Conservation (phyloP, 371 early-diverging fungal genomes). For the Phascolomyces articulosus region DNA sequence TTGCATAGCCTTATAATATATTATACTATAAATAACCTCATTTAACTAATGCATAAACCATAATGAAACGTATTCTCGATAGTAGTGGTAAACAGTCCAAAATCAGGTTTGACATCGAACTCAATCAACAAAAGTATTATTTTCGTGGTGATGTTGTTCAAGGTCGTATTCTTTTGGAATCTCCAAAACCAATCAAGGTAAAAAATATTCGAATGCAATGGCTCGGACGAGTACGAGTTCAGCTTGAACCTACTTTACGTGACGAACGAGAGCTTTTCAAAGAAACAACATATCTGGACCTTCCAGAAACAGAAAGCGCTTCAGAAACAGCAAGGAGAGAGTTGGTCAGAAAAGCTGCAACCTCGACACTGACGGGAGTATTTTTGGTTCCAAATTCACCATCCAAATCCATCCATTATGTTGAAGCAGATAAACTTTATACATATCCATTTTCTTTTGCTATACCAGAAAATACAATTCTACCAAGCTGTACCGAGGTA, state of each 20-base stretch:
- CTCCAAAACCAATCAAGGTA: conserved; percentile 17
- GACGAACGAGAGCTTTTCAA: conserved; percentile 18
- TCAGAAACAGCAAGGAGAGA: not conserved
- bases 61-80: conserved; percentile 16
- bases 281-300: conserved; percentile 10
- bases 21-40: no score
- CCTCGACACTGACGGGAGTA: not conserved
- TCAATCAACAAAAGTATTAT: conserved; percentile 21
- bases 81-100: conserved; percentile 10
- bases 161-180: conserved; percentile 10
- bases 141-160: conserved; percentile 18
- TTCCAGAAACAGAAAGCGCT: conserved; percentile 1
- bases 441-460: conserved; percentile 22
- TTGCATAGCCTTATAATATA: not conserved
- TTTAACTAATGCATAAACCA: not conserved
- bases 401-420: not conserved
- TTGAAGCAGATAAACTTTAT: conserved; percentile 22
- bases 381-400: conserved; percentile 3
- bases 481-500: conserved; percentile 37
- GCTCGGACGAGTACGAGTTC: conserved; percentile 15
- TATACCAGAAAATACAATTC: conserved; percentile 18
- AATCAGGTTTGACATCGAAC: conserved; percentile 8
- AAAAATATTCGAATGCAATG: conserved; percentile 12
- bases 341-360: not conserved
- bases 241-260: conserved; percentile 11